Conservation (phyloP, 805 yeast species). For the Wickerhamiella occidentalis region DNA sequence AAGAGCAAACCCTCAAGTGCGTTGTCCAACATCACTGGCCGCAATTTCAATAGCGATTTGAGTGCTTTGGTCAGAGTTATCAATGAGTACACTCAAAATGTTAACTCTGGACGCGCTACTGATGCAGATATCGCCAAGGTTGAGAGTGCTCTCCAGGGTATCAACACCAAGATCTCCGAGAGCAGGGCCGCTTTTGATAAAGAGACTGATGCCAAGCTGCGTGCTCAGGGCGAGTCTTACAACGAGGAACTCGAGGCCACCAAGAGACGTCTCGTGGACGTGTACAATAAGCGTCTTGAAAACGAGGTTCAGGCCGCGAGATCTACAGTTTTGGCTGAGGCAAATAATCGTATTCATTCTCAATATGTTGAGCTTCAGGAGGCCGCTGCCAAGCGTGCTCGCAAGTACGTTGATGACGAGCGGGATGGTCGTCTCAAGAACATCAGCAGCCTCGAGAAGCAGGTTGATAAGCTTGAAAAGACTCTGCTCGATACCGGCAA, state of each 20-base stretch:
- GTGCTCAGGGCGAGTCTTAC: conserved; percentile 26
- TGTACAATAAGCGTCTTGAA: conserved; percentile 44
- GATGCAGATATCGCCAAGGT: conserved; percentile 28
- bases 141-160: conserved; percentile 4
- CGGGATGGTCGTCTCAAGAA: conserved; percentile 68
- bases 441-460: conserved; percentile 45
- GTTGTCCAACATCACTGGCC: conserved; percentile 14
- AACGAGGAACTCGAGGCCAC: conserved; percentile 20
- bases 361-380: conserved; percentile 58
- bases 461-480: conserved; percentile 44
- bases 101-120: conserved; percentile 17
- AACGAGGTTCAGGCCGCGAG: conserved; percentile 59
- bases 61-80: conserved; percentile 19
- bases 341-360: conserved; percentile 58
- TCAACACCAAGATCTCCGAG: background rate
- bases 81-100: conserved; percentile 19
- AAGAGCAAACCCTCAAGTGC: conserved; percentile 1
- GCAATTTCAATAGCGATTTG: conserved; percentile 21
- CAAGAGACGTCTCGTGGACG: conserved; percentile 28
- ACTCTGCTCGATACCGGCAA: conserved; percentile 30
- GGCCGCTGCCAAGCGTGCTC: conserved; percentile 47
- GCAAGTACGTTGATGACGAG: conserved; percentile 52
- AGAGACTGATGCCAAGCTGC: conserved; percentile 10
- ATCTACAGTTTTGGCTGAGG: conserved; percentile 52
- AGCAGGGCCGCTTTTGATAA: conserved; percentile 13